Evolutionary conservation across 495 filamentous ascomycete species (phyloP).

Genomic region (Aspergillus homomorphus): DNA sequence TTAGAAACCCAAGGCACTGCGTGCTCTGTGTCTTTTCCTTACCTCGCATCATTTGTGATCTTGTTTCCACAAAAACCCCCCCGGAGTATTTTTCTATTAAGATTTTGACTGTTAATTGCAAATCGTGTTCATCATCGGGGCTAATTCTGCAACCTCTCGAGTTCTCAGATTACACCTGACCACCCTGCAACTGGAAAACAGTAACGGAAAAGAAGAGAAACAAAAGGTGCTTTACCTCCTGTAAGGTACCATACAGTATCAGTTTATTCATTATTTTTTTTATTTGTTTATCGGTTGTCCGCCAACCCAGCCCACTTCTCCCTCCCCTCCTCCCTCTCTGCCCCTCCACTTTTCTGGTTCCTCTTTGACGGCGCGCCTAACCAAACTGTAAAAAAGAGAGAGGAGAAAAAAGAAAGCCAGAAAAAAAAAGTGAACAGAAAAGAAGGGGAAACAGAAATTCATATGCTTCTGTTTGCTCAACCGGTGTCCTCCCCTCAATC

Average conservation of each 20-base stretch:
- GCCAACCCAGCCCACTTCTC: slow-evolving; percentile 15
- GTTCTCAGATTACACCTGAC: background rate
- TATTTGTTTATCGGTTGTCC: slow-evolving; percentile 12
- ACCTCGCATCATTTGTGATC: background rate
- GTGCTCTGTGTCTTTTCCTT: background rate
- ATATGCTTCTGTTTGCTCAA: too few species aligned
- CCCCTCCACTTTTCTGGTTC: slow-evolving; percentile 21
- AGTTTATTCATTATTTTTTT: slow-evolving; percentile 1
- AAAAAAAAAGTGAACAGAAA: slow-evolving; percentile 10
- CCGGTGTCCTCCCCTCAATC: slow-evolving; percentile 6
- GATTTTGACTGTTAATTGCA: background rate
- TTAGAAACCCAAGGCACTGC: background rate
- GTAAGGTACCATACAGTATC: background rate
- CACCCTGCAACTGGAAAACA: background rate
- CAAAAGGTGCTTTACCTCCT: background rate
- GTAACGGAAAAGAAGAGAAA: background rate
- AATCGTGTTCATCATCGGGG: background rate
- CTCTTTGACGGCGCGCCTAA: slow-evolving; percentile 18
- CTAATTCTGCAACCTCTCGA: background rate
- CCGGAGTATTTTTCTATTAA: background rate
- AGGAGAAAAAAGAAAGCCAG: background rate
- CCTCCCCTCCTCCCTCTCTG: slow-evolving; percentile 19
- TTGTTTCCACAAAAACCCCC: too few species aligned
- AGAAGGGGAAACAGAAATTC: slow-evolving; percentile 1
- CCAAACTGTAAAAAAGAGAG: slow-evolving; percentile 7